Conservation (phyloP, 495 filamentous ascomycete species). For the Lepidopterella palustris region DNA sequence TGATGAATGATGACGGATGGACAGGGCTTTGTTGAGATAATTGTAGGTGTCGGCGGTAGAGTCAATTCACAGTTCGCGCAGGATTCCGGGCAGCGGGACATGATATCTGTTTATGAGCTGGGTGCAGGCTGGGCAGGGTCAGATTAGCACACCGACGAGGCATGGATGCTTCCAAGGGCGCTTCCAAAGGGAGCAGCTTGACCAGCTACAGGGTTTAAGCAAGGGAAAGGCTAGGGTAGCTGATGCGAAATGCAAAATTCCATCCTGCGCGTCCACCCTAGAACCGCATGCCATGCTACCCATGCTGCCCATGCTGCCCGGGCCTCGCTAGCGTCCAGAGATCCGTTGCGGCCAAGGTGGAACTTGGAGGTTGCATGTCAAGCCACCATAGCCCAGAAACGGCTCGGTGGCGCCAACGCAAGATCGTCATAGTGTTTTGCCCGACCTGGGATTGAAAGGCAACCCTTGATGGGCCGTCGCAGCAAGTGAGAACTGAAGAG, state of each 20-base stretch:
- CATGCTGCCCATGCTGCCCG: no score
- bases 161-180: neutral
- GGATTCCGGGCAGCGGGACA: constrained; percentile 12
- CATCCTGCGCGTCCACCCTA: neutral
- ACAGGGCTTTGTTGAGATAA: neutral
- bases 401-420: neutral
- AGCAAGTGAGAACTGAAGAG: neutral
- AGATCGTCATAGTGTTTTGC: neutral
- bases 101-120: constrained; percentile 19
- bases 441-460: neutral
- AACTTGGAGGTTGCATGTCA: neutral
- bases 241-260: neutral
- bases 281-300: neutral
- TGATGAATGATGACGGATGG: neutral
- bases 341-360: neutral
- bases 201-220: neutral
- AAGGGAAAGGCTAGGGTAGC: neutral
- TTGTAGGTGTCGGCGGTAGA: neutral
- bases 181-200: constrained; percentile 3
- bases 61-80: neutral
- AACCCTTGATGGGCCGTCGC: neutral
- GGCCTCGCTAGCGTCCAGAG: neutral
- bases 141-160: neutral
- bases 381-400: neutral
- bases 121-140: constrained; percentile 24